Evolutionary conservation across 2,329 filamentous ascomycete genomes (phyloP).

Genomic region (Venturia effusa): DNA sequence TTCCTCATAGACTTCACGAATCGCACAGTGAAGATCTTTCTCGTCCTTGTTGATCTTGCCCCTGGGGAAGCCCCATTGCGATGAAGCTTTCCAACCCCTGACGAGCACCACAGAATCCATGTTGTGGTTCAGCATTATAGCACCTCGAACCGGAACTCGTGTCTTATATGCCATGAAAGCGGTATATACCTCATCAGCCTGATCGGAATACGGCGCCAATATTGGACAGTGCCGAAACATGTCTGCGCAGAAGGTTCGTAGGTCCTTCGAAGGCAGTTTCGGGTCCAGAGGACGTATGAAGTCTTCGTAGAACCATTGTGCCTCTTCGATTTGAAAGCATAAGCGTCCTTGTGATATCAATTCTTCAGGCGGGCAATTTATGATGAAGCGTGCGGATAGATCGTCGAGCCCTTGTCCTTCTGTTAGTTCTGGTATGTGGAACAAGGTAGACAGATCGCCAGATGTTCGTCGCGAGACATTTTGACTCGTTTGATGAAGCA

Average conservation of each 20-base stretch:
- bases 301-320: conserved; percentile 99
- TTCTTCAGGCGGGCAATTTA: conserved; percentile 89
- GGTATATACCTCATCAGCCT: conserved; percentile 74
- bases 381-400: conserved; percentile 93
- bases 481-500: no score
- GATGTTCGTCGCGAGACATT: not conserved
- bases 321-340: conserved; percentile 97
- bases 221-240: conserved; percentile 94
- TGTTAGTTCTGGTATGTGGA: not conserved
- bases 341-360: conserved; percentile 83
- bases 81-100: conserved; percentile 94
- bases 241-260: conserved; percentile 75
- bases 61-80: conserved; percentile 91
- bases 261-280: conserved; percentile 69
- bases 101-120: conserved; percentile 93
- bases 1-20: conserved; percentile 92
- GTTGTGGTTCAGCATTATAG: conserved; percentile 82
- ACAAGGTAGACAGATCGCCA: not conserved
- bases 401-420: conserved; percentile 72
- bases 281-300: conserved; percentile 89
- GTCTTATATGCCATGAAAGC: conserved; percentile 93
- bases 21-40: conserved; percentile 82
- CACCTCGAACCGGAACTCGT: conserved; percentile 83
- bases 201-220: conserved; percentile 66
- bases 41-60: conserved; percentile 99